These are phyloP conservation scores for Casuarina cunninghamiana DNA, from an alignment of 306 rosid genomes.

Conservation along the genomic window DNA sequence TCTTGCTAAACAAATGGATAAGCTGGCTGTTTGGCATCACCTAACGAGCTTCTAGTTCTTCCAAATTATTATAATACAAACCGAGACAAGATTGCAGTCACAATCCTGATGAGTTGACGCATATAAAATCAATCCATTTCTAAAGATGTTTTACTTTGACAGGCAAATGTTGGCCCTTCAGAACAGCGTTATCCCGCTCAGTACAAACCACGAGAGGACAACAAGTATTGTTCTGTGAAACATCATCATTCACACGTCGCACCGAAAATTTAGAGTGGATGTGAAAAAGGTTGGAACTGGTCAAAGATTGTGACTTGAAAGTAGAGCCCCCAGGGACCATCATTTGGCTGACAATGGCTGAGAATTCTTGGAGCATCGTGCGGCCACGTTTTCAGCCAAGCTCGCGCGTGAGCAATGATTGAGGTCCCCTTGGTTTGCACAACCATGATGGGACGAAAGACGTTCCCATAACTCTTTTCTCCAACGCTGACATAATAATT, in stretches of 20 bases:
- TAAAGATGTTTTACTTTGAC: slow-evolving; percentile 36
- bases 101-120: no score
- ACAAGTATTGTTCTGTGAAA: background rate
- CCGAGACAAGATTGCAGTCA: background rate
- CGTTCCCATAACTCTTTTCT: background rate
- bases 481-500: slow-evolving; percentile 3
- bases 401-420: slow-evolving; percentile 78
- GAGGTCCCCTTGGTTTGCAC: slow-evolving; percentile 49
- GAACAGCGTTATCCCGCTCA: background rate
- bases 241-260: background rate
- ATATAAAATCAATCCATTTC: background rate
- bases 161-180: slow-evolving; percentile 15
- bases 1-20: no score
- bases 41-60: no score
- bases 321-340: slow-evolving; percentile 35
- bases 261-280: background rate
- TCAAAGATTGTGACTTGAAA: slow-evolving; percentile 48
- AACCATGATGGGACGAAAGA: slow-evolving; percentile 20
- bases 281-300: background rate
- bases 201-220: background rate
- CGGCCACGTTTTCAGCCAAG: slow-evolving; percentile 50
- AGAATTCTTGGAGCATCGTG: slow-evolving; percentile 41
- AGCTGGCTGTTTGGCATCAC: no score
- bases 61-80: background rate
- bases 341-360: slow-evolving; percentile 37